Evolutionary conservation across 2,329 filamentous ascomycete genomes (phyloP).

Genomic region (Penicillium psychrosexuale): DNA sequence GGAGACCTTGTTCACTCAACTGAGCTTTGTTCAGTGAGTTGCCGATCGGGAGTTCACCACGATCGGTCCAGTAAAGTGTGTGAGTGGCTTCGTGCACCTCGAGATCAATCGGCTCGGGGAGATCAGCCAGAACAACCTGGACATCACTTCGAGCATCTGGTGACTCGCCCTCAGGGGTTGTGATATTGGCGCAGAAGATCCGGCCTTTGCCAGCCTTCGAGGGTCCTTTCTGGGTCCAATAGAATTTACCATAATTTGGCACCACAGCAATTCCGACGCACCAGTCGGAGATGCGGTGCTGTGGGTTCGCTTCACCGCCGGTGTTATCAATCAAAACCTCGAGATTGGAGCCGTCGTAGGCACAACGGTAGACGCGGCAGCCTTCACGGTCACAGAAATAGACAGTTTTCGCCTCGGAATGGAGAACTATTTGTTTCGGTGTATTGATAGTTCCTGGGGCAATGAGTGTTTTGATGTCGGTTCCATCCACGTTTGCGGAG

Average conservation of each 20-base stretch:
- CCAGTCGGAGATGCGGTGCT: slow-evolving; percentile 42
- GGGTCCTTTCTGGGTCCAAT: slow-evolving; percentile 61
- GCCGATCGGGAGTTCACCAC: slow-evolving; percentile 55
- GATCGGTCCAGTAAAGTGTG: slow-evolving; percentile 59
- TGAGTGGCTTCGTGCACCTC: slow-evolving; percentile 49
- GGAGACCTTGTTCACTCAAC: slow-evolving; percentile 11
- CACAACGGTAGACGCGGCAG: slow-evolving; percentile 34
- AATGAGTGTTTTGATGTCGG: slow-evolving; percentile 44
- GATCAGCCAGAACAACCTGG: slow-evolving; percentile 41
- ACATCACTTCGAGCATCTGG: slow-evolving; percentile 42
- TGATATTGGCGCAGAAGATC: slow-evolving; percentile 53
- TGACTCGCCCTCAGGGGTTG: slow-evolving; percentile 35
- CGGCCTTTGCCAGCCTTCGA: slow-evolving; percentile 52
- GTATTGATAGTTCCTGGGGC: slow-evolving; percentile 49
- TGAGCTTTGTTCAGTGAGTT: slow-evolving; percentile 51
- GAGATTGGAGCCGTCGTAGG: slow-evolving; percentile 33
- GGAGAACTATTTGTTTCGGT: slow-evolving; percentile 43
- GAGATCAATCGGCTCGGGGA: slow-evolving; percentile 59
- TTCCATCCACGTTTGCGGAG: slow-evolving; percentile 50
- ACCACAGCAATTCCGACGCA: slow-evolving; percentile 57
- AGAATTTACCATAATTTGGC: slow-evolving; percentile 46
- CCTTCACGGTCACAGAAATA: slow-evolving; percentile 49
- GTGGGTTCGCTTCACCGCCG: slow-evolving; percentile 26
- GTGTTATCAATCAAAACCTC: slow-evolving; percentile 32
- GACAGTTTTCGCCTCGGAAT: slow-evolving; percentile 26